Evolutionary conservation across 2,329 filamentous ascomycete species (phyloP), one percentile per base, ranked within the genome.

Genomic region (Bipolaris cookei): DNA sequence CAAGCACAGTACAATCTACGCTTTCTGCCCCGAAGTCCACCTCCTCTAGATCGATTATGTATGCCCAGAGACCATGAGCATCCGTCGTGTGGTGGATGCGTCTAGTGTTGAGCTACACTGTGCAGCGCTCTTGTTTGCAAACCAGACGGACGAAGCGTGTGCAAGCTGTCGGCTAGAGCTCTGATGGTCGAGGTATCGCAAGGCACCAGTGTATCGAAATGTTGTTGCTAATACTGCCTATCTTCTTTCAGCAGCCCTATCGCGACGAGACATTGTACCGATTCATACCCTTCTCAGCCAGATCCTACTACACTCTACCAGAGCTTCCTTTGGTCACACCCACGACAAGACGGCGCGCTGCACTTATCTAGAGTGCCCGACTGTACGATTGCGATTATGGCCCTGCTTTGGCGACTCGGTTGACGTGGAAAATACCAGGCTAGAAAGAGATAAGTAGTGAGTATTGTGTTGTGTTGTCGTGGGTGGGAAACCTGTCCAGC

Each of bases 331-430:
- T 34, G 20, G 45, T 34, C 42, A 37, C 35, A 20, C 48, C 51
- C 37, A 38, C 28, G 34, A 54, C 32, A 44, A 53, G 49, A 56
- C 50, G 45, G 56, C 50, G 44, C 18, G 32, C 30, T 21, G 14
- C 18, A 34, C 18, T 16, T 8, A 6, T n/a, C 16, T 1, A 57
- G 41, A 18, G 37, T 35, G 42, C 21, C 44, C 44, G 44, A 56
- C 55, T 38, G 34, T 16, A 23, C 28, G 32, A 16, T 28, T 39
- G 38, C 11, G 11, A 18, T 5, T 21, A 49, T 51, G 54, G 54
- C 53, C 59, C 48, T n/a, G 44, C 34, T 53, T 57, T 10, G 20
- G 56, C 61, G 54, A 62, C 59, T 47, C 48, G 28, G 6, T 21
- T 5, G 6, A 21, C n/a, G 20, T 37, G 20, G 16, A 16, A 16